phyloP scores from a whole-genome alignment of 768 basidiomycete genomes.

The Asterophora lycoperdoides region DNA sequence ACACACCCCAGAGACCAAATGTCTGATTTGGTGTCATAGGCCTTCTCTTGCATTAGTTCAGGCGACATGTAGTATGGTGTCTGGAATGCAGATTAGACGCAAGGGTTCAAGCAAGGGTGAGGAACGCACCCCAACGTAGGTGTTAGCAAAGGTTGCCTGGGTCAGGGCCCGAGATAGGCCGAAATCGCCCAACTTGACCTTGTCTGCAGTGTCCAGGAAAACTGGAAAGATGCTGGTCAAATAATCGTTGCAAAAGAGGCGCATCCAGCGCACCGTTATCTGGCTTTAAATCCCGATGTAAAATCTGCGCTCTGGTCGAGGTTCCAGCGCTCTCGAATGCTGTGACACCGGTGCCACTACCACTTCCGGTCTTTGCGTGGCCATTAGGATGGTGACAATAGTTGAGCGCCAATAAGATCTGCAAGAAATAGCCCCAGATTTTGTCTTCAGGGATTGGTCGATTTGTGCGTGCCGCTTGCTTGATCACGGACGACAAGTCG shows the following conservation, averaged over 20 bases:
- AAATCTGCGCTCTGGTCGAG: slow-evolving; percentile 64
- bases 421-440: slow-evolving; percentile 95
- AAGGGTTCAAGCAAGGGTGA: background rate
- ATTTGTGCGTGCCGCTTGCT: slow-evolving; percentile 63
- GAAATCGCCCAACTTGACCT: slow-evolving; percentile 96
- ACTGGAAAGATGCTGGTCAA: slow-evolving; percentile 44
- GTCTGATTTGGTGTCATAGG: slow-evolving; percentile 97
- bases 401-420: slow-evolving; percentile 83
- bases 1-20: slow-evolving; percentile 98
- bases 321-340: slow-evolving; percentile 37
- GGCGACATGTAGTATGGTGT: slow-evolving; percentile 99
- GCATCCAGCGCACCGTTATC: slow-evolving; percentile 75
- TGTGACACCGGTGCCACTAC: slow-evolving; percentile 25
- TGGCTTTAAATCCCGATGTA: slow-evolving; percentile 95
- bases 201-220: slow-evolving; percentile 79
- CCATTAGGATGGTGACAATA: slow-evolving; percentile 87
- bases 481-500: slow-evolving; percentile 86
- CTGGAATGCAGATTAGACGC: slow-evolving; percentile 34
- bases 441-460: slow-evolving; percentile 86
- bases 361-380: slow-evolving; percentile 44
- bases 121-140: slow-evolving; percentile 87
- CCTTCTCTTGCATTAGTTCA: slow-evolving; percentile 94
- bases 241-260: background rate
- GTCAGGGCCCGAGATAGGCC: slow-evolving; percentile 91
- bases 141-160: slow-evolving; percentile 86